Percentiles rank a stretch among this genome's conserved stretches.
Conservation (phyloP, 768 basidiomycete species). For the Leccinum longicurvipes region DNA sequence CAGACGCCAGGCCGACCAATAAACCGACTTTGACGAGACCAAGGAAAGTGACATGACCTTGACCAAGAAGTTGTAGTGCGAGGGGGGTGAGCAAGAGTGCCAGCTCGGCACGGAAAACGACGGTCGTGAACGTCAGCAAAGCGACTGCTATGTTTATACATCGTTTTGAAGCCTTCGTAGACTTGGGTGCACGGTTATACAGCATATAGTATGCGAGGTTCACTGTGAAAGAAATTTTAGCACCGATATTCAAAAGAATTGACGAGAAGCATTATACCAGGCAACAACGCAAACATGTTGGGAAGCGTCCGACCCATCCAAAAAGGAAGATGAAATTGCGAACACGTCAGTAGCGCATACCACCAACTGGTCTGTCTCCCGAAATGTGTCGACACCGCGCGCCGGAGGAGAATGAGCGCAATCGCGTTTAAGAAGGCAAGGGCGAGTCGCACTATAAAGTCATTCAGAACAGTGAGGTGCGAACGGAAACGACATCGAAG, state of each 20-base stretch:
- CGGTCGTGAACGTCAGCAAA: conserved; percentile 61
- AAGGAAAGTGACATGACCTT: conserved; percentile 40
- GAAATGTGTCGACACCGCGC: conserved; percentile 60
- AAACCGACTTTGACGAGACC: conserved; percentile 50
- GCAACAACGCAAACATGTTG: conserved; percentile 86
- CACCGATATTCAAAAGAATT: neutral
- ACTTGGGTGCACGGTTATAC: conserved; percentile 35
- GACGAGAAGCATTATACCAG: conserved; percentile 48
- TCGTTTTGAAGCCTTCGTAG: conserved; percentile 34
- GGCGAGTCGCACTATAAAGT: conserved; percentile 63
- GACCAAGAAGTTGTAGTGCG: conserved; percentile 48
- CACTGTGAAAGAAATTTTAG: conserved; percentile 31
- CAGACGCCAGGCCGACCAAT: conserved; percentile 44
- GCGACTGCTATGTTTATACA: conserved; percentile 45
- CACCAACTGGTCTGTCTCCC: conserved; percentile 53
- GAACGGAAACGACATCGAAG: neutral
- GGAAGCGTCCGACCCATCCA: conserved; percentile 94
- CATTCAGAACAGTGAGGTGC: neutral
- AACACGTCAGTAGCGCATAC: conserved; percentile 67
- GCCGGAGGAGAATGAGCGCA: conserved; percentile 60
- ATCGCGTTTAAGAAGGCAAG: conserved; percentile 65
- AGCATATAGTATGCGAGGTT: conserved; percentile 57
- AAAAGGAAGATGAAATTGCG: conserved; percentile 90
- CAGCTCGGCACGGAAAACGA: conserved; percentile 81
- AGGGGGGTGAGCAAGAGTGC: conserved; percentile 63